Evolutionary conservation across 371 early-diverging fungal species (phyloP).

Genomic region (Encephalitozoon romaleae): DNA sequence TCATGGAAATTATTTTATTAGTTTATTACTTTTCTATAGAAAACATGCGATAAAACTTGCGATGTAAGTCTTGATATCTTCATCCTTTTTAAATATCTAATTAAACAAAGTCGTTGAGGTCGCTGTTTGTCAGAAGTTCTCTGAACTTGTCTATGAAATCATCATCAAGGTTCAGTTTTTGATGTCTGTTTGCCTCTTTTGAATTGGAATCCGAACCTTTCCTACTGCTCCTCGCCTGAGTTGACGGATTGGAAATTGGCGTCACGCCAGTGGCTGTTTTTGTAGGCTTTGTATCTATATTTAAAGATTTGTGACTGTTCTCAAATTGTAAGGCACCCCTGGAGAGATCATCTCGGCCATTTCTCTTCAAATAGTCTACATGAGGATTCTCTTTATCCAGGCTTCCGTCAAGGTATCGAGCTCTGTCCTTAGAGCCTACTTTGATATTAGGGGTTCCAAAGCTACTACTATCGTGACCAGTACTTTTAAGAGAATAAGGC

Average conservation of each 20-base stretch:
- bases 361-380: not conserved
- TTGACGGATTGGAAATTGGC: not conserved
- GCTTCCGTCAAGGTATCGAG: not conserved
- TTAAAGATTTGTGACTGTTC: not conserved
- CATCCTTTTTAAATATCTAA: not conserved
- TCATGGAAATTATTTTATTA: not conserved
- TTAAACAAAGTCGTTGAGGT: not conserved
- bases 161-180: not conserved
- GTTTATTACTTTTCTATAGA: not conserved
- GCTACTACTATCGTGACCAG: not conserved
- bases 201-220: not conserved
- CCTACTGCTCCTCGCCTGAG: not conserved
- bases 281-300: not conserved
- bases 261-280: not conserved
- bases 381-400: no score
- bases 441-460: not conserved
- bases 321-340: not conserved
- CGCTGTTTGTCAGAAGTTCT: not conserved
- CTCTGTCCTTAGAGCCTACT: not conserved
- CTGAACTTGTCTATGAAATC: not conserved
- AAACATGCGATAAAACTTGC: not conserved
- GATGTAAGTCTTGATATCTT: not conserved
- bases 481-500: not conserved
- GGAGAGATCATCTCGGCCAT: not conserved
- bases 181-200: not conserved